Evolutionary conservation across 208 protist species (phyloP).

Genomic region (Wallacemonas sp.): DNA sequence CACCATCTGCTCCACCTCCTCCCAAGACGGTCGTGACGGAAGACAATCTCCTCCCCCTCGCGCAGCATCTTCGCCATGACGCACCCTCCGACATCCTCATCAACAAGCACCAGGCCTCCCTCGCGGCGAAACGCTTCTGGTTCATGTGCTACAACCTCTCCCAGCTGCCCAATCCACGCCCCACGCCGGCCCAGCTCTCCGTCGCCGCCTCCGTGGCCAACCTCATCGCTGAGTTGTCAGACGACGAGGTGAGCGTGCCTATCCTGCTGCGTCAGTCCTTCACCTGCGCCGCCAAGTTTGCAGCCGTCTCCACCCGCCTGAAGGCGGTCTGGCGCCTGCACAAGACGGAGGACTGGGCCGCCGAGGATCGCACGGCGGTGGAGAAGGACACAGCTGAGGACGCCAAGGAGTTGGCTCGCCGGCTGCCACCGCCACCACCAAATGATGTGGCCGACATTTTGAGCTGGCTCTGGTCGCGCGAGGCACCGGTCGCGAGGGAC

Average conservation of each 20-base stretch:
- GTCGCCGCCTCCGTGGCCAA: conserved; percentile 13
- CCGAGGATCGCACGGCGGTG: conserved; percentile 34
- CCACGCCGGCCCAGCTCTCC: conserved; percentile 17
- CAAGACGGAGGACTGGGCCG: conserved; percentile 38
- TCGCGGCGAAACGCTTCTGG: conserved; percentile 17
- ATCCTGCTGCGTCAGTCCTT: conserved; percentile 46
- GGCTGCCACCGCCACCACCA: conserved; percentile 4
- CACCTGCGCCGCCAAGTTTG: conserved; percentile 48
- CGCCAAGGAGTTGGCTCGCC: conserved; percentile 21
- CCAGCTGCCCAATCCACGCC: conserved; percentile 24
- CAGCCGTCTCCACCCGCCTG: conserved; percentile 38
- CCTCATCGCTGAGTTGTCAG: conserved; percentile 13
- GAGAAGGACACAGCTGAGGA: conserved; percentile 35
- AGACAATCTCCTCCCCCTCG: conserved; percentile 1
- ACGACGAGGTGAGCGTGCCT: conserved; percentile 26
- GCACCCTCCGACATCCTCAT: not conserved
- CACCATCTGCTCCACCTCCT: not conserved
- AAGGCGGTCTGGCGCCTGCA: conserved; percentile 61
- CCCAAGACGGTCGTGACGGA: not conserved
- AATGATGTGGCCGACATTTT: too few relatives aligned
- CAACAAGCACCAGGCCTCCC: conserved; percentile 20
- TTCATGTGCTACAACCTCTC: conserved; percentile 18
- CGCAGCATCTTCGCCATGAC: not conserved
- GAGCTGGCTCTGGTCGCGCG: too few relatives aligned
- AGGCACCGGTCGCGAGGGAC: too few relatives aligned